Evolutionary conservation across 306 rosid genomes (phyloP), one percentile per base, ranked within the genome.

Genomic region (Sphenostylis stenocarpa): DNA sequence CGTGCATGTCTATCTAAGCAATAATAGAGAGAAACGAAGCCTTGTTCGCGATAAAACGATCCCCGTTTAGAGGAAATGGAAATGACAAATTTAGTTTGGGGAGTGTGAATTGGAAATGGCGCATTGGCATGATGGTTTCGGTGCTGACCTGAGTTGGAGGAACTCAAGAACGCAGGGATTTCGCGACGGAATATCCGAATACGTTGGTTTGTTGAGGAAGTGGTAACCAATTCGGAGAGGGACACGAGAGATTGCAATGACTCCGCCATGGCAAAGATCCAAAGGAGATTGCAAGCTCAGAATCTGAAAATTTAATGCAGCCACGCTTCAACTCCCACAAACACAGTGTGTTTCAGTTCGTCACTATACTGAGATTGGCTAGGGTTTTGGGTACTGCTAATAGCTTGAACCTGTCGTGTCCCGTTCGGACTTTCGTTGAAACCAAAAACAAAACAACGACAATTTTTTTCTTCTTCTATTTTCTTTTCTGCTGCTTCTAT

Each of bases 171-270:
- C 16, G 88, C 70, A 23, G 97, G 90, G 73, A 95, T 78, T 83
- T 95, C 91, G 44, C 81, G 73, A 12, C 83, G 83, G 87, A 95
- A 95, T 70, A 95, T 89, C 62, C 87, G 84, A 69, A 87, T 71
- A 9, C 97, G 99, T 36, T 87, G 85, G 74, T 73, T 88, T 16
- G 92, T 87, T 67, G 97, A 92, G 2, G 88, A 55, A 67, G 96
- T 87, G 68, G 97, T 76, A 57, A 92, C 92, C 65, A 81, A 72
- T 45, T 82, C 88, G 53, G 89, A 80, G 65, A 89, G 83, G 67
- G 94, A 81, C 77, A 68, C 48, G 6, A 92, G 81, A 17, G 90
- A 73, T 75, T 88, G 97, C 63, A 86, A 13, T 1, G 96, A 87
- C 72, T 85, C 90, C 66, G 86, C 92, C 99, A 90, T 92, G 48